Percentiles rank a stretch among this genome's conserved stretches.
Evolutionary conservation across 192 early-diverging fungal species (phyloP).

Genomic region (Backusella mclennaniae): DNA sequence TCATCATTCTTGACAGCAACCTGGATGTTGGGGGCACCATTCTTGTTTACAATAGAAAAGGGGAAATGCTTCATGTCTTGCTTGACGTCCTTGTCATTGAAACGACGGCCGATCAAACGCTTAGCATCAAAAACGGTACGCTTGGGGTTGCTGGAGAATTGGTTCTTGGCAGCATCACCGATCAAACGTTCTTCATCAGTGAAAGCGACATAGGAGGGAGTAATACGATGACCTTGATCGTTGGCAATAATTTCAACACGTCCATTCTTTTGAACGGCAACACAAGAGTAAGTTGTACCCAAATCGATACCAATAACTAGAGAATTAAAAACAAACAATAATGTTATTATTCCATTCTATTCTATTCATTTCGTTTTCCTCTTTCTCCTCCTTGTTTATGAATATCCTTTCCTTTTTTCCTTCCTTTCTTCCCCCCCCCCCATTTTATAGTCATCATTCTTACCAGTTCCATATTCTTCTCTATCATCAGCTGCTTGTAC

Average conservation of each 20-base stretch:
- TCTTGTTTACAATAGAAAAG: constrained; percentile 77
- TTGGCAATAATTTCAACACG: constrained; percentile 86
- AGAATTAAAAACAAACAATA: background rate
- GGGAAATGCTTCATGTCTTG: constrained; percentile 92
- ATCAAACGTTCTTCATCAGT: constrained; percentile 87
- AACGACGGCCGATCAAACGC: constrained; percentile 85
- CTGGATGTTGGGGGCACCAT: constrained; percentile 74
- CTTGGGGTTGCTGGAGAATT: constrained; percentile 78
- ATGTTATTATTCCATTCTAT: background rate
- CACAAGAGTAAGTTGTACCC: constrained; percentile 49
- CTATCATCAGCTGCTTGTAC: constrained; percentile 22
- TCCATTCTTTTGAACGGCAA: constrained; percentile 37
- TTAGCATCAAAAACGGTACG: constrained; percentile 94
- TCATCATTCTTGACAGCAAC: constrained; percentile 78
- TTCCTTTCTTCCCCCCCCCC: background rate
- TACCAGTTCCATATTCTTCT: constrained; percentile 30
- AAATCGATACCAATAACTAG: constrained; percentile 46
- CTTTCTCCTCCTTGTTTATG: background rate
- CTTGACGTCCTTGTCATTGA: constrained; percentile 84
- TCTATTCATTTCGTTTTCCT: background rate
- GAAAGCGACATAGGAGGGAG: constrained; percentile 92
- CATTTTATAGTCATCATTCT: background rate
- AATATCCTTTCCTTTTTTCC: too few relatives aligned
- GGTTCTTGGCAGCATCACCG: constrained; percentile 94
- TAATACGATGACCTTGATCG: constrained; percentile 92